Percentiles rank a stretch among this genome's conserved stretches.
These are phyloP conservation scores for Kodamaea fungicola DNA, from an alignment of 1,139 yeast species.

Conservation along the genomic window DNA sequence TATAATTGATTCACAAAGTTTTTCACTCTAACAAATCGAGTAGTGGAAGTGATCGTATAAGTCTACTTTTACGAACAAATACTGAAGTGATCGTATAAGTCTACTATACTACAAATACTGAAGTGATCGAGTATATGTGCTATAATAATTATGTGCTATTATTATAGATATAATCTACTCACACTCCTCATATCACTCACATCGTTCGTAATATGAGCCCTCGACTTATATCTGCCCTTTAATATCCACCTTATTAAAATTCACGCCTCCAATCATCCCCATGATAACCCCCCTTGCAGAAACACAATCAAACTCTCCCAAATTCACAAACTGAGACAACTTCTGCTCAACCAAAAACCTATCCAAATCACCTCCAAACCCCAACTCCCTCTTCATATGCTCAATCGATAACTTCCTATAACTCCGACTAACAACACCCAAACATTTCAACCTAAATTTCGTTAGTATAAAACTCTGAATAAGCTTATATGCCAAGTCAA, in stretches of 20 bases:
- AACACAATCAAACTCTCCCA: slow-evolving; percentile 38
- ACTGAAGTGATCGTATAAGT: no score
- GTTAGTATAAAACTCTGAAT: slow-evolving; percentile 41
- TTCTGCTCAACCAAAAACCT: slow-evolving; percentile 42
- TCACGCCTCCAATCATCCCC: slow-evolving; percentile 36
- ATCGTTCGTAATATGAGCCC: no score
- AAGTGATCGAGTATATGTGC: no score
- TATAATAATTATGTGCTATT: no score
- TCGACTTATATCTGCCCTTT: slow-evolving; percentile 91
- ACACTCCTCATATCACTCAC: no score
- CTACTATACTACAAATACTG: no score
- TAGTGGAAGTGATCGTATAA: no score
- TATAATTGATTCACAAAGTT: no score
- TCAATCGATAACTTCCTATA: slow-evolving; percentile 53
- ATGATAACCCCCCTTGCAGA: slow-evolving; percentile 47
- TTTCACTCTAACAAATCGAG: no score
- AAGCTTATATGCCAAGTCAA: slow-evolving; percentile 25
- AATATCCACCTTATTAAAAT: slow-evolving; percentile 71
- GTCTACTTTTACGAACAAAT: no score
- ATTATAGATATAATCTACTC: no score
- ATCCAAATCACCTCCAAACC: slow-evolving; percentile 28
- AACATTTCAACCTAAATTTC: slow-evolving; percentile 59
- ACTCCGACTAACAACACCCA: slow-evolving; percentile 56
- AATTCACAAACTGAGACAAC: slow-evolving; percentile 34
- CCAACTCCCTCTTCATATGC: slow-evolving; percentile 47